phyloP scores from a whole-genome alignment of 805 yeast genomes.

The Komagataella pseudopastoris region DNA sequence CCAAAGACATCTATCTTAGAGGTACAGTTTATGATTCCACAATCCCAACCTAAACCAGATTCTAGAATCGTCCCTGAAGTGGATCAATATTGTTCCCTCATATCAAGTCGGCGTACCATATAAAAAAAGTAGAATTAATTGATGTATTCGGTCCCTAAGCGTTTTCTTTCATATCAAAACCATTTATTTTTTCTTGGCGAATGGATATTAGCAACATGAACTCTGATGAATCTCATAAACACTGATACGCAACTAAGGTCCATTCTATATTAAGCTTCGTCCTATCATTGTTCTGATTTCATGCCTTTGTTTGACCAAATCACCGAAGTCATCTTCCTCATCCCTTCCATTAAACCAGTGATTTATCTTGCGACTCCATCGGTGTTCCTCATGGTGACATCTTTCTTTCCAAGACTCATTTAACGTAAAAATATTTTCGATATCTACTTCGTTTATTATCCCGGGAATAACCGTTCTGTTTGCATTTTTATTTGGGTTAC shows the following conservation, averaged over 20 bases:
- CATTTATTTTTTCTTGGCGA: no score
- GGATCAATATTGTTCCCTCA: no score
- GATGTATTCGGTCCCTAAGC: no score
- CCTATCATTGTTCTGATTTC: conserved; percentile 6
- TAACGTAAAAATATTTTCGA: not conserved
- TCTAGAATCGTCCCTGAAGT: no score
- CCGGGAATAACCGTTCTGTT: not conserved
- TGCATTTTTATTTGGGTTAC: not conserved
- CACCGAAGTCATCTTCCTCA: not conserved
- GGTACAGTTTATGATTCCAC: no score
- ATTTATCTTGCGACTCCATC: conserved; percentile 21
- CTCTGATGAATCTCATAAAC: no score
- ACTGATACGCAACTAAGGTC: not conserved
- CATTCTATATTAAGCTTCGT: not conserved
- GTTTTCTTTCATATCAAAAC: no score
- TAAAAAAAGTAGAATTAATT: no score
- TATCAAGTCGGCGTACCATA: no score
- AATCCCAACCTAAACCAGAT: no score
- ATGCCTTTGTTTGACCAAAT: not conserved
- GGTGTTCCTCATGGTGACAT: conserved; percentile 12
- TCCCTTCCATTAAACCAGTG: conserved; percentile 17
- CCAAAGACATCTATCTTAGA: no score
- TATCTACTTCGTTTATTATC: not conserved
- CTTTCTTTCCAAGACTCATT: not conserved
- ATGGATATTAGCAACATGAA: no score